Evolutionary conservation across 2,329 filamentous ascomycete genomes (phyloP), one percentile per base, ranked within the genome.

Genomic region (Tricladium varicosporioides): DNA sequence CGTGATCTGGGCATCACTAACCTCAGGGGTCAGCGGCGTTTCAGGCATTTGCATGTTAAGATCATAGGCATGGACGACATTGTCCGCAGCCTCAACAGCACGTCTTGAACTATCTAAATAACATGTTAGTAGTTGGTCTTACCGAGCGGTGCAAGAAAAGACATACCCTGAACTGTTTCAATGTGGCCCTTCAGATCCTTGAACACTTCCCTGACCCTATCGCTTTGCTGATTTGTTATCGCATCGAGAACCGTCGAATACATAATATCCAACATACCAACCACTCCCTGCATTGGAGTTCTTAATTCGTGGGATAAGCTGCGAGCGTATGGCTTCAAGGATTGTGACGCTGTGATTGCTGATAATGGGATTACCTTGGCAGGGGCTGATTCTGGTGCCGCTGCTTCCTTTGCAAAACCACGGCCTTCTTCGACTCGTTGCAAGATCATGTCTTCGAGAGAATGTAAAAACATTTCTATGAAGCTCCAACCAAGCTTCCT

Each of bases 191-290:
- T 86, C 52, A 90, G 74, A 19, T 79, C 78, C 57, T 83, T 77
- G 61, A 89, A 85, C 45, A 88, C 76, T 57, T 75, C 72, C 31
- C 79, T 77, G 4, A 82, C 73, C 51, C 74, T 75, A 5, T 78
- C 67, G 58, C 82, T 78, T 9, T 73, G 71, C 58, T 82, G 78
- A 40, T 75, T 77, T 59, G 82, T 79, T 7, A 85, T 79, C 15
- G 84, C 83, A 67, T 89, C 86, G 57, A 86, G 78, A 2, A 89
- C 84, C 2, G 85, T 88, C 2, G 86, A 84, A 71, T 89, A 85
- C 85, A 90, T 89, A 59, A 90, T 84, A 72, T 90, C 87, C 45
- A 90, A 73, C 86, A 89, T 89, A 5, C 87, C 87, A 13, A 90
- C 85, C 5, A 90, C 85, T 44, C 87, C 87, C 70, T 90, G 87